phyloP scores from a whole-genome alignment of 2,329 filamentous ascomycete genomes.

The Myrmaecium sp. region DNA sequence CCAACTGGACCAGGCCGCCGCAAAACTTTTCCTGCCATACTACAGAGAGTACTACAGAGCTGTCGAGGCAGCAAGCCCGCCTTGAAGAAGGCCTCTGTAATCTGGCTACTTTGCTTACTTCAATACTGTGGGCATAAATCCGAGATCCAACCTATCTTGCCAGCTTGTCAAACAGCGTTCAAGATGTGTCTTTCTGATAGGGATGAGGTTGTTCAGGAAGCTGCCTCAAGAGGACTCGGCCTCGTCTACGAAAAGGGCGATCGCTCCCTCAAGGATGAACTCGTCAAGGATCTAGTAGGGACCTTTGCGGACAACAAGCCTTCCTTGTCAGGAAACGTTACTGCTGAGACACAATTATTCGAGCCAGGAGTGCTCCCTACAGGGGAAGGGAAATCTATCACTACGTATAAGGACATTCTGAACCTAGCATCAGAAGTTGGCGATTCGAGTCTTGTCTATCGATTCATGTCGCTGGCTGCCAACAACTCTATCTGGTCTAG shows the following conservation, averaged over 20 bases:
- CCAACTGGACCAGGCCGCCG: conserved; percentile 15
- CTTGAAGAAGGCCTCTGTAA: conserved; percentile 77
- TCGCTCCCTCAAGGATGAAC: conserved; percentile 56
- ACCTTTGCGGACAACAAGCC: conserved; percentile 65
- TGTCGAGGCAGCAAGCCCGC: conserved; percentile 78
- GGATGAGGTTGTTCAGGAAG: conserved; percentile 91
- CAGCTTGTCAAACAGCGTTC: conserved; percentile 72
- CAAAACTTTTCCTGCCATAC: conserved; percentile 34
- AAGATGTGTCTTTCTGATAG: conserved; percentile 73
- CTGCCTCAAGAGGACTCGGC: conserved; percentile 77
- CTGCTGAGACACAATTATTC: conserved; percentile 81
- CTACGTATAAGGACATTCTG: conserved; percentile 95
- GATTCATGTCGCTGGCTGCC: conserved; percentile 92
- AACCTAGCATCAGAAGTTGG: conserved; percentile 90
- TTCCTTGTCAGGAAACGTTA: conserved; percentile 58
- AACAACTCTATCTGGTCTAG: conserved; percentile 96
- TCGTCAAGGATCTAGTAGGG: conserved; percentile 75
- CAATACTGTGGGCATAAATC: conserved; percentile 73
- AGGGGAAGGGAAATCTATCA: conserved; percentile 77
- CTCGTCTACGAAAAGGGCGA: conserved; percentile 90
- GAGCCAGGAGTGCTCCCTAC: conserved; percentile 82
- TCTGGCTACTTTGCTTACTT: conserved; percentile 85
- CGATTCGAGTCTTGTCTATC: conserved; percentile 90
- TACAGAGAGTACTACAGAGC: conserved; percentile 59
- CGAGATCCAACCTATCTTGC: conserved; percentile 55